phyloP scores from a whole-genome alignment of 1,284 basidiomycete genomes.

The Spongispora temasekensis region DNA sequence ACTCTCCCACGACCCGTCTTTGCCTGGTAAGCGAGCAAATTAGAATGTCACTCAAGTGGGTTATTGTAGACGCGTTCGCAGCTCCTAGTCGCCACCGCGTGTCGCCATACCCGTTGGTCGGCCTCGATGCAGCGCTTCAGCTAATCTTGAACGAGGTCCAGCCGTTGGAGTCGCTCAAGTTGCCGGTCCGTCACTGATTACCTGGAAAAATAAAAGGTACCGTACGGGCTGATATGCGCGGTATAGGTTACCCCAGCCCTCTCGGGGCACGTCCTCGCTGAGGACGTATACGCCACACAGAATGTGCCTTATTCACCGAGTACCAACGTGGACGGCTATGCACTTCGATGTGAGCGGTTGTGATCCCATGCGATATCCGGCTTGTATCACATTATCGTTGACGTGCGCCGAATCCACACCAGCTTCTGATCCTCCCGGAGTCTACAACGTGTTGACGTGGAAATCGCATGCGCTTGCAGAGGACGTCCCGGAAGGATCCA shows the following conservation, averaged over 20 bases:
- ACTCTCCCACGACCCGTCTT: constrained; percentile 69
- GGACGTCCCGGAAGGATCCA: constrained; percentile 49
- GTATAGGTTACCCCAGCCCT: constrained; percentile 56
- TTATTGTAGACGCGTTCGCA: constrained; percentile 26
- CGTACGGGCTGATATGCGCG: neutral
- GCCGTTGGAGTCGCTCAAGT: constrained; percentile 42
- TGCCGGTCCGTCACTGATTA: constrained; percentile 38
- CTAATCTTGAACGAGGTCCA: constrained; percentile 55
- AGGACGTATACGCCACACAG: constrained; percentile 66
- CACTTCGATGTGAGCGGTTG: constrained; percentile 58
- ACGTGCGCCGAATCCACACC: neutral
- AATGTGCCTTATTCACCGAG: constrained; percentile 66
- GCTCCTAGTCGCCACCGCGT: constrained; percentile 67
- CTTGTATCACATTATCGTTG: too few relatives aligned
- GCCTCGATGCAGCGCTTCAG: constrained; percentile 63
- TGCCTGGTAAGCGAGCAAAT: constrained; percentile 49
- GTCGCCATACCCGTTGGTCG: constrained; percentile 77
- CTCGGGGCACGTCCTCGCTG: constrained; percentile 71
- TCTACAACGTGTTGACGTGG: constrained; percentile 73
- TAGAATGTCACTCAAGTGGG: neutral
- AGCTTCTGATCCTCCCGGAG: constrained; percentile 63
- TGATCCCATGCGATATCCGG: too few relatives aligned
- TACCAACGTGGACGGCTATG: constrained; percentile 89
- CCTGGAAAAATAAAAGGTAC: neutral
- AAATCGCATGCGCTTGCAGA: constrained; percentile 43